Evolutionary conservation across 2,329 filamentous ascomycete species (phyloP).

Genomic region (Stemphylium lycopersici): DNA sequence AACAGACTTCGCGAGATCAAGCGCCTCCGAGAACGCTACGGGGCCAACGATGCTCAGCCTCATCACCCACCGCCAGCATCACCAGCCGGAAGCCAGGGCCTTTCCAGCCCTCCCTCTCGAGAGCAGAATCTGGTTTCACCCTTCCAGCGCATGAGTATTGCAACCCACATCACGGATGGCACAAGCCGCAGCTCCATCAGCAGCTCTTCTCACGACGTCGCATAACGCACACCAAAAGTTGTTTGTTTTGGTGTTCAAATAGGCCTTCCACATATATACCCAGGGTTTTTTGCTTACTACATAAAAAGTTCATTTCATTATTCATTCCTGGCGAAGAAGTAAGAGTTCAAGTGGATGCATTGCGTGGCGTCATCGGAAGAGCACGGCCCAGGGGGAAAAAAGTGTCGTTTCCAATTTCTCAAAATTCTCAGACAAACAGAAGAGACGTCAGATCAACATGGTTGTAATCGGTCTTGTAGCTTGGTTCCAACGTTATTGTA

Average conservation of each 20-base stretch:
- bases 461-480: neutral
- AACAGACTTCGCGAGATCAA: constrained; percentile 85
- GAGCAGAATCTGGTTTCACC: constrained; percentile 36
- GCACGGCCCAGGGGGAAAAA: neutral
- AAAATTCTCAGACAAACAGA: neutral
- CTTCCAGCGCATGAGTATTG: constrained; percentile 46
- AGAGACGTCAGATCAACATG: neutral
- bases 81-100: constrained; percentile 24
- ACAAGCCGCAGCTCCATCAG: constrained; percentile 47
- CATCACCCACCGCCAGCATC: constrained; percentile 28
- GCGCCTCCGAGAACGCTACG: constrained; percentile 70
- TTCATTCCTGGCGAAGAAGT: neutral
- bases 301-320: constrained; percentile 11
- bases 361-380: constrained; percentile 4
- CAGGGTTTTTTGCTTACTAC: constrained; percentile 7
- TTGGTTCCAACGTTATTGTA: neutral
- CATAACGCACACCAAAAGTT: constrained; percentile 12
- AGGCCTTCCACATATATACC: constrained; percentile 11
- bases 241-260: constrained; percentile 12
- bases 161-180: constrained; percentile 45
- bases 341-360: constrained; percentile 1
- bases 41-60: constrained; percentile 20
- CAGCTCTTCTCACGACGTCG: constrained; percentile 42
- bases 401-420: neutral
- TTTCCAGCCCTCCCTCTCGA: constrained; percentile 37